These are phyloP conservation scores for Cladosporium sp. DNA, from an alignment of 2,329 filamentous ascomycete species.

Conservation along the genomic window DNA sequence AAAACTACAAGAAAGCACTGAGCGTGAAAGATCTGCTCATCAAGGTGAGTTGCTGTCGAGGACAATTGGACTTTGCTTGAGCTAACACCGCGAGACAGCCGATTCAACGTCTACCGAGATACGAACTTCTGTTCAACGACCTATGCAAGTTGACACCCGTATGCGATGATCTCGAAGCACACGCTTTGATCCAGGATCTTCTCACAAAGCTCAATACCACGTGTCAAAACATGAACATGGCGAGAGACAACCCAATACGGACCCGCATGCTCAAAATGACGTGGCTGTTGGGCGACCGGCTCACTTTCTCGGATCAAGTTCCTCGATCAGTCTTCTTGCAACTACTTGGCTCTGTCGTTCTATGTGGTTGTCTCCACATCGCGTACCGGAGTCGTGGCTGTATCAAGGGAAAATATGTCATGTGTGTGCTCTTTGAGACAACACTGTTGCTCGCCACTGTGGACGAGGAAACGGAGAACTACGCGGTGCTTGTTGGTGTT, in stretches of 20 bases:
- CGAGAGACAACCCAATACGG: slow-evolving; percentile 70
- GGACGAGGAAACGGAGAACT: slow-evolving; percentile 60
- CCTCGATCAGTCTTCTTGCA: slow-evolving; percentile 55
- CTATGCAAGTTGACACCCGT: slow-evolving; percentile 78
- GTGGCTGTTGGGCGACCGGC: slow-evolving; percentile 76
- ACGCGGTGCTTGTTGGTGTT: slow-evolving; percentile 72
- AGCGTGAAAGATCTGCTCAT: slow-evolving; percentile 83
- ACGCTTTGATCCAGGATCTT: slow-evolving; percentile 72
- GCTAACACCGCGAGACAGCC: slow-evolving; percentile 53
- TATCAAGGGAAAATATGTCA: slow-evolving; percentile 75
- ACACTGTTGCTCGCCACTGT: slow-evolving; percentile 72
- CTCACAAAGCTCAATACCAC: slow-evolving; percentile 68
- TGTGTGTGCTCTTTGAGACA: slow-evolving; percentile 77
- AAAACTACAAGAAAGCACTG: slow-evolving; percentile 67
- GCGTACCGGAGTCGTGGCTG: slow-evolving; percentile 68
- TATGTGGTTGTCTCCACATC: slow-evolving; percentile 80
- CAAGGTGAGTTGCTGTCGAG: slow-evolving; percentile 57
- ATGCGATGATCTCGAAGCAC: slow-evolving; percentile 76
- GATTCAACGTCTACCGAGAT: slow-evolving; percentile 87
- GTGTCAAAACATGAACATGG: slow-evolving; percentile 75
- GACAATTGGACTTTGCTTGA: too few relatives aligned
- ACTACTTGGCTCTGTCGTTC: slow-evolving; percentile 70
- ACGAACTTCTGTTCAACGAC: slow-evolving; percentile 81
- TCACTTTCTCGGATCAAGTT: slow-evolving; percentile 71
- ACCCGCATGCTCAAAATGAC: slow-evolving; percentile 73